Base-by-base conservation (phyloP, 164 flowering plant genomes). In the Berberis vulgaris region DNA sequence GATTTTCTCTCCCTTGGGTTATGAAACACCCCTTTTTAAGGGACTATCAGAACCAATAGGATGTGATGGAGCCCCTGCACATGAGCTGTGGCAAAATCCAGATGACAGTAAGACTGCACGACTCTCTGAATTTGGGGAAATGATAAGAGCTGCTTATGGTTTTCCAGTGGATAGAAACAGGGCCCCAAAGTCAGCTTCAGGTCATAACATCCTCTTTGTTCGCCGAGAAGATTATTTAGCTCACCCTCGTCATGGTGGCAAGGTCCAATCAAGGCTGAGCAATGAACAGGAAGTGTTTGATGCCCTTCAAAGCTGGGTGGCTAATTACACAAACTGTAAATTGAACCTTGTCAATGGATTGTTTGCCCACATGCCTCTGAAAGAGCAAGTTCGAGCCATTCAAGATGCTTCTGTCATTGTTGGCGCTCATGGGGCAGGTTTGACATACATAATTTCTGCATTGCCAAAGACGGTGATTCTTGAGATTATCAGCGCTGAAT, bases 361-460 rank as follows among this genome's bases (percentile, higher is more conserved):
- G 64, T 91, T 91, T 81, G 99, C 87, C 0, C 99, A 95, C 73
- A 89, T 89, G 97, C 1, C 91, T 45, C 82, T 95, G 96, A 95
- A 85, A 71, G 99, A 91, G 65, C 99, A 95, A 70, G 72, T 95
- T 57, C 81, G 75, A 65, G 89, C 94, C 45, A 85, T 95, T 71
- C 88, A 86, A 74, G 99, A 91, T 73, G 97, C 99, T 13, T 83
- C 90, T 0, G 90, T 95, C 62, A 87, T 95, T 60, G 74, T 89
- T 42, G 97, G 99, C 11, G 99, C 99, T 52, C 99, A 95, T 65
- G 99, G 99, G 44, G 99, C 99, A 5, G 99, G 99, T 56, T 86
- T 95, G 11, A 95, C 99, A 43, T 97, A 95, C 67, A 80, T 95
- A 43, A 75, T 91, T 49, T 79, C 99, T 4, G 97, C 99, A 41